These are phyloP conservation scores for Penicillium freii DNA, from an alignment of 2,329 filamentous ascomycete species.

Conservation along the genomic window DNA sequence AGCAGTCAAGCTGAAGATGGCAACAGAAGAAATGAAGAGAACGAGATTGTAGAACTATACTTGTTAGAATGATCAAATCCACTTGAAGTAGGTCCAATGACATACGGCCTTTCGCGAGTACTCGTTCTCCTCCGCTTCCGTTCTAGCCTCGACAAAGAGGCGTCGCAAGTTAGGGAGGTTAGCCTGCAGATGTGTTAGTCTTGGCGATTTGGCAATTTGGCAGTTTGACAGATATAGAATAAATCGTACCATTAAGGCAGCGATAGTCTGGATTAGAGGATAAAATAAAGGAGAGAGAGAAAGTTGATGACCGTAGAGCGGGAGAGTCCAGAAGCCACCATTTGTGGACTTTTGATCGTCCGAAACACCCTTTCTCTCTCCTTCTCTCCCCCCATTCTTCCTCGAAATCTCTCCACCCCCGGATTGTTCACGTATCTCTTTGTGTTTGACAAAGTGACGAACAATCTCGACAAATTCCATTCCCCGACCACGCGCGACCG, in stretches of 20 bases:
- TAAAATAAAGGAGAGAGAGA: slow-evolving; percentile 2
- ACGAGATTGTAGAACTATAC: slow-evolving; percentile 89
- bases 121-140: slow-evolving; percentile 88
- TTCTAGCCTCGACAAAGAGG: slow-evolving; percentile 90
- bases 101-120: slow-evolving; percentile 89
- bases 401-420: slow-evolving; percentile 9
- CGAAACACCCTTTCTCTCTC: slow-evolving; percentile 21
- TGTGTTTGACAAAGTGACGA: slow-evolving; percentile 11
- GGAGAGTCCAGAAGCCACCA: slow-evolving; percentile 26
- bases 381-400: slow-evolving; percentile 10
- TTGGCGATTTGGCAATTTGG: neutral
- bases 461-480: slow-evolving; percentile 13
- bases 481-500: slow-evolving; percentile 27
- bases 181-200: slow-evolving; percentile 30
- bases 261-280: slow-evolving; percentile 1
- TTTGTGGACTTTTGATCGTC: slow-evolving; percentile 35
- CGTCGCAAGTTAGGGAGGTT: slow-evolving; percentile 87
- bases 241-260: slow-evolving; percentile 20
- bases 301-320: slow-evolving; percentile 9
- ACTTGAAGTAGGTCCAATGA: slow-evolving; percentile 12
- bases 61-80: slow-evolving; percentile 8
- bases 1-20: slow-evolving; percentile 87
- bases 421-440: slow-evolving; percentile 6
- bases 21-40: slow-evolving; percentile 92
- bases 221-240: neutral